Conservation (phyloP, 2,329 filamentous ascomycete species). For the Fusarium fujikuroi region DNA sequence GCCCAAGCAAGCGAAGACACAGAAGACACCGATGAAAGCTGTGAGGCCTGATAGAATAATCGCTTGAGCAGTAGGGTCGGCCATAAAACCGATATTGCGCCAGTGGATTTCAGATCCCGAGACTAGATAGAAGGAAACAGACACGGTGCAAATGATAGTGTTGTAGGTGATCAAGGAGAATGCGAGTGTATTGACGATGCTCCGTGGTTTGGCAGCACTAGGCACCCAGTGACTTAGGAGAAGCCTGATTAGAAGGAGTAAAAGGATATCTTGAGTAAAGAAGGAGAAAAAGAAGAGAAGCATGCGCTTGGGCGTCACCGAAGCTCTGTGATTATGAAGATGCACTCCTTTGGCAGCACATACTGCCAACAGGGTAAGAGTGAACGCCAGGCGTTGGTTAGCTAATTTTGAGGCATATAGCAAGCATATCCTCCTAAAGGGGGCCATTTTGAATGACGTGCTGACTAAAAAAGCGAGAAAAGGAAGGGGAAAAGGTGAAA, state of each 20-base stretch:
- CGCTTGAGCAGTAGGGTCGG: constrained; percentile 44
- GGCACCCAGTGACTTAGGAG: constrained; percentile 43
- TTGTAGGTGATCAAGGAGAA: constrained; percentile 14
- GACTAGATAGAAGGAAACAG: constrained; percentile 12
- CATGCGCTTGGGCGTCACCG: background rate
- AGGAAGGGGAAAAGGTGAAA: background rate
- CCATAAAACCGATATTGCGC: constrained; percentile 46
- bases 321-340: background rate
- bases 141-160: constrained; percentile 30
- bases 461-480: background rate
- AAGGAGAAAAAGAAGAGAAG: background rate
- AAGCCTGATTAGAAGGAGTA: constrained; percentile 48
- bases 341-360: background rate
- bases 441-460: background rate
- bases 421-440: background rate
- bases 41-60: constrained; percentile 46
- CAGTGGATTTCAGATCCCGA: constrained; percentile 48
- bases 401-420: background rate
- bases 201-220: constrained; percentile 1
- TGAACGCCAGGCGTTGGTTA: background rate
- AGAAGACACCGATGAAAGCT: constrained; percentile 35
- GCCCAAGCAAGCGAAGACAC: constrained; percentile 33
- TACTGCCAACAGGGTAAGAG: background rate
- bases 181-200: constrained; percentile 7
- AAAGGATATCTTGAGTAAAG: constrained; percentile 43